Conservation (phyloP, 164 flowering plant genomes). For the Dillenia suffruticosa region DNA sequence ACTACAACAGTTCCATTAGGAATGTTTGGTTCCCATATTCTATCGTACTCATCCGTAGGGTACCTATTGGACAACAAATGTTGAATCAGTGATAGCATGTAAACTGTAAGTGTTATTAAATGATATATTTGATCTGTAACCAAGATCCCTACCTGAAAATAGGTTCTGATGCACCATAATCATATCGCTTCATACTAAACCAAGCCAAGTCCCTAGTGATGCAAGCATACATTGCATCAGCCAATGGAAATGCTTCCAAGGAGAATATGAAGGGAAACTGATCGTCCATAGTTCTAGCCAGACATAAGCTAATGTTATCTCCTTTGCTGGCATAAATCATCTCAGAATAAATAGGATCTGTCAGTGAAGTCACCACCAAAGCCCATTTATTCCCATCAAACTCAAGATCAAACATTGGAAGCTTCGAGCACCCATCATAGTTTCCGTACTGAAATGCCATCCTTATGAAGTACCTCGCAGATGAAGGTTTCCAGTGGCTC, state of each 20-base stretch:
- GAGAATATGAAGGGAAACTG: slow-evolving; percentile 19
- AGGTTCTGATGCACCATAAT: slow-evolving; percentile 10
- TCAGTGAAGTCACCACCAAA: not conserved
- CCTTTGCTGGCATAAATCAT: slow-evolving; percentile 5
- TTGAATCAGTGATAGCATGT: no score
- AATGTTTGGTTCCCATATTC: slow-evolving; percentile 7
- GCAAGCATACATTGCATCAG: slow-evolving; percentile 5
- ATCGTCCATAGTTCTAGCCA: slow-evolving; percentile 1
- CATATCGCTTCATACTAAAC: slow-evolving; percentile 4
- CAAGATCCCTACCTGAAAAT: no score
- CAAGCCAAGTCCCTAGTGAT: slow-evolving; percentile 13
- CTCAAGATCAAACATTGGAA: slow-evolving; percentile 18
- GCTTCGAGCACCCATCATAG: slow-evolving; percentile 11
- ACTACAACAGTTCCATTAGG: not conserved
- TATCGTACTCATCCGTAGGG: not conserved
- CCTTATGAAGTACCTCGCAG: slow-evolving; percentile 3
- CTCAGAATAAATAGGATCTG: slow-evolving; percentile 2
- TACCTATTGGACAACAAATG: slow-evolving; percentile 1
- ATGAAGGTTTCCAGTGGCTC: no score
- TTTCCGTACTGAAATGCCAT: slow-evolving; percentile 21
- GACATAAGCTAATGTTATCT: slow-evolving; percentile 6
- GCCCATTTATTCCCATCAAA: slow-evolving; percentile 21
- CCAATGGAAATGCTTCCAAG: slow-evolving; percentile 6
- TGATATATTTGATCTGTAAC: no score
- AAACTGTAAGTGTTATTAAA: no score